phyloP scores from a whole-genome alignment of 345 rosid genomes.

The Lenwebbia sp. region DNA sequence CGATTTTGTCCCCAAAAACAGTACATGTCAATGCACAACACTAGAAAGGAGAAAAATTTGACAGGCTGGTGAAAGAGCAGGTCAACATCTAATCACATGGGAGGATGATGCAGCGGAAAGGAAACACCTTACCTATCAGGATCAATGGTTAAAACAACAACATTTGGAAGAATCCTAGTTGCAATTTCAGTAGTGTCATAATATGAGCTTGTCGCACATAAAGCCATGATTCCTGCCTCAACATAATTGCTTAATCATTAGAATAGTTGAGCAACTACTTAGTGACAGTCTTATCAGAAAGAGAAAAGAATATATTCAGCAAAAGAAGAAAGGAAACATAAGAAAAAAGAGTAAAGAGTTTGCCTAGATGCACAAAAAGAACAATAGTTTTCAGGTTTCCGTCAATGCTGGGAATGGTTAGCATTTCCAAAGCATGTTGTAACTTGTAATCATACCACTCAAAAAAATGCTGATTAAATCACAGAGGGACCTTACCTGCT shows the following conservation, averaged over 20 bases:
- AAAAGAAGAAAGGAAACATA: background rate
- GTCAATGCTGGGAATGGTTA: background rate
- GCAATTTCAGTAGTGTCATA: constrained; percentile 88
- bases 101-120: background rate
- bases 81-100: background rate
- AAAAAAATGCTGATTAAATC: background rate
- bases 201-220: constrained; percentile 88
- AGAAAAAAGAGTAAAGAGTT: background rate
- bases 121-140: constrained; percentile 60
- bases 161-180: constrained; percentile 81
- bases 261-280: background rate
- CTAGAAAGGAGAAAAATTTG: background rate
- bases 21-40: background rate
- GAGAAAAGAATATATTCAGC: background rate
- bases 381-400: background rate
- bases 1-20: background rate
- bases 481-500: constrained; percentile 49
- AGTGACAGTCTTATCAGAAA: background rate
- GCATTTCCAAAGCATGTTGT: background rate
- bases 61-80: background rate
- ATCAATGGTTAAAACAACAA: constrained; percentile 86
- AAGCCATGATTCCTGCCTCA: constrained; percentile 81
- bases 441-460: background rate
- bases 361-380: background rate
- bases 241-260: background rate